Conservation (phyloP, 2,329 filamentous ascomycete species). For the Fusarium paranaense region DNA sequence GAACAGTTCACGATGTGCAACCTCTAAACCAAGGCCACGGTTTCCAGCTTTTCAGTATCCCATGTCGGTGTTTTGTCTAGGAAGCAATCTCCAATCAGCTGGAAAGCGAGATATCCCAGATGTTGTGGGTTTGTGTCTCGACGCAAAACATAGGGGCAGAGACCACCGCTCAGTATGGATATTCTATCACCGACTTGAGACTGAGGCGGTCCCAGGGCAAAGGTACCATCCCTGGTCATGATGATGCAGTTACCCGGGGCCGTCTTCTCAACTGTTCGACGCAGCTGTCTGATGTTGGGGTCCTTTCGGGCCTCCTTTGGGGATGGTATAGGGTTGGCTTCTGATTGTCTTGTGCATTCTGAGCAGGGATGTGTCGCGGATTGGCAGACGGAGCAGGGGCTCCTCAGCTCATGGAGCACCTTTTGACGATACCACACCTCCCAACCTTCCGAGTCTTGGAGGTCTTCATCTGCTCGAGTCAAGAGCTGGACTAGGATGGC, state of each 20-base stretch:
- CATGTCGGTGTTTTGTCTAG: slow-evolving; percentile 6
- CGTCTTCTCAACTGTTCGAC: slow-evolving; percentile 15
- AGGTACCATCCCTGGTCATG: slow-evolving; percentile 12
- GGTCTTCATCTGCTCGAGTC: neutral
- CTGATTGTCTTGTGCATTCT: neutral
- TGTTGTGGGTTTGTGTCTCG: neutral
- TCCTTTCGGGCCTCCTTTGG: slow-evolving; percentile 4
- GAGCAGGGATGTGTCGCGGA: neutral
- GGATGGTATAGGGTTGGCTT: neutral
- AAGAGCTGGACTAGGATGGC: slow-evolving; percentile 22
- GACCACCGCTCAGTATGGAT: slow-evolving; percentile 30
- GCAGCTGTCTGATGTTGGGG: neutral
- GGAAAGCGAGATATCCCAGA: slow-evolving; percentile 3
- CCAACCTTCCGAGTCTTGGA: neutral
- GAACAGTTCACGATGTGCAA: neutral
- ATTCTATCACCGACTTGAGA: slow-evolving; percentile 14
- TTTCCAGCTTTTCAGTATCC: slow-evolving; percentile 13
- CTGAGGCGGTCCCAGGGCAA: slow-evolving; percentile 24
- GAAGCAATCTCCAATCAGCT: slow-evolving; percentile 31
- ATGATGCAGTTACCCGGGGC: slow-evolving; percentile 24
- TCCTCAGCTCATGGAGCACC: slow-evolving; percentile 7
- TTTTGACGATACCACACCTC: slow-evolving; percentile 1
- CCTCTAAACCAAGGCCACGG: slow-evolving; percentile 17
- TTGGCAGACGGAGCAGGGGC: slow-evolving; percentile 5
- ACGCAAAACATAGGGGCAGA: slow-evolving; percentile 33